Evolutionary conservation across 495 filamentous ascomycete genomes (phyloP).

Genomic region (Wilcoxina mikolae): DNA sequence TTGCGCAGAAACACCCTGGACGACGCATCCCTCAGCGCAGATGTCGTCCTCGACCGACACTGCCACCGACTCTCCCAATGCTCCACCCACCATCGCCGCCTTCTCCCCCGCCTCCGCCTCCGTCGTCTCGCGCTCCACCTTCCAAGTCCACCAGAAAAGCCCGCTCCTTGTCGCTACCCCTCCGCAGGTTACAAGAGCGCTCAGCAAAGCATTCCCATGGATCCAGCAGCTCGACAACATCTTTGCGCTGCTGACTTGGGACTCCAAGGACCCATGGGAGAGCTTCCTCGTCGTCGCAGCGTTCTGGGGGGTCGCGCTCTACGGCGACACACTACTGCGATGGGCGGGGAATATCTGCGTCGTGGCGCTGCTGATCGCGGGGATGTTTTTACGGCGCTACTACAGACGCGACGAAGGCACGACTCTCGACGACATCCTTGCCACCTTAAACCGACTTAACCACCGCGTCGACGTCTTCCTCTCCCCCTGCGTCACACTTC

Average conservation of each 20-base stretch:
- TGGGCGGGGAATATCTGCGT: slow-evolving; percentile 70
- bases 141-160: slow-evolving; percentile 92
- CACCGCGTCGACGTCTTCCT: slow-evolving; percentile 79
- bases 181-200: slow-evolving; percentile 75
- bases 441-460: slow-evolving; percentile 76
- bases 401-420: slow-evolving; percentile 27
- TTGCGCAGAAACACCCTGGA: slow-evolving; percentile 49
- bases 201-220: slow-evolving; percentile 91
- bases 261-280: slow-evolving; percentile 83
- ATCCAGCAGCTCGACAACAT: slow-evolving; percentile 71
- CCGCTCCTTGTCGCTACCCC: slow-evolving; percentile 86
- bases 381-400: slow-evolving; percentile 85
- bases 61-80: slow-evolving; percentile 29
- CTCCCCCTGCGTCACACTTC: slow-evolving; percentile 72
- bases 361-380: slow-evolving; percentile 63
- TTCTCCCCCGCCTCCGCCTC: slow-evolving; percentile 75
- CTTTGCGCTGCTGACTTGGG: slow-evolving; percentile 80
- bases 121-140: slow-evolving; percentile 60
- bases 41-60: slow-evolving; percentile 19
- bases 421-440: slow-evolving; percentile 92
- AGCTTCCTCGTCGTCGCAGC: slow-evolving; percentile 73
- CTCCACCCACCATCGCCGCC: slow-evolving; percentile 62
- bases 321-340: slow-evolving; percentile 66
- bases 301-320: slow-evolving; percentile 77
- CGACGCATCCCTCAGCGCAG: slow-evolving; percentile 31